Percentiles rank a stretch among this genome's conserved stretches.
Conservation (phyloP, 2,329 filamentous ascomycete genomes). For the Lachnellula arida region DNA sequence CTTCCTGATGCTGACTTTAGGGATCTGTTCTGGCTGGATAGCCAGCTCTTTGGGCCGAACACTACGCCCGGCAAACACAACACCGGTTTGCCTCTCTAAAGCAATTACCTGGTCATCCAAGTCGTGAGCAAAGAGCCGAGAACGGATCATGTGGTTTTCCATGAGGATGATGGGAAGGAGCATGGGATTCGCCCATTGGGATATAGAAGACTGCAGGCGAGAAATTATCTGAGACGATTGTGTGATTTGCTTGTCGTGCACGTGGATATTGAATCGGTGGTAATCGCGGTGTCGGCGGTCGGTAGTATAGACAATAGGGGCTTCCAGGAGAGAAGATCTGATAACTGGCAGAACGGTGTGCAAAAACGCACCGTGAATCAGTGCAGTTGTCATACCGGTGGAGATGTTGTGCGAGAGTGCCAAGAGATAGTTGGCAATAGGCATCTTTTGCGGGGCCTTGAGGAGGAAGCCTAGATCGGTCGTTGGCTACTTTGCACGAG, state of each 20-base stretch:
- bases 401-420: background rate
- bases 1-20: background rate
- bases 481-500: background rate
- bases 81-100: slow-evolving; percentile 1
- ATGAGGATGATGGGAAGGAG: background rate
- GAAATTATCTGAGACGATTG: slow-evolving; percentile 1
- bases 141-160: background rate
- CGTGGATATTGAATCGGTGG: background rate
- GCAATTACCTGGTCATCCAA: background rate
- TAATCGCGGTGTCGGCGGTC: background rate
- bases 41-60: background rate
- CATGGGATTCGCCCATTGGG: background rate
- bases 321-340: background rate
- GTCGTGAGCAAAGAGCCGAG: slow-evolving; percentile 1
- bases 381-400: slow-evolving; percentile 1
- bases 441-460: slow-evolving; percentile 5
- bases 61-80: slow-evolving; percentile 2
- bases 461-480: background rate
- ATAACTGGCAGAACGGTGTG: background rate
- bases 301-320: background rate
- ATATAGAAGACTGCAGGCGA: background rate
- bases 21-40: background rate
- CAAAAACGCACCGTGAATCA: slow-evolving; percentile 1
- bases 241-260: background rate
- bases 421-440: background rate